These are phyloP conservation scores for Acanthochlamys bracteata DNA, from an alignment of 106 monocot genomes.

Conservation along the genomic window DNA sequence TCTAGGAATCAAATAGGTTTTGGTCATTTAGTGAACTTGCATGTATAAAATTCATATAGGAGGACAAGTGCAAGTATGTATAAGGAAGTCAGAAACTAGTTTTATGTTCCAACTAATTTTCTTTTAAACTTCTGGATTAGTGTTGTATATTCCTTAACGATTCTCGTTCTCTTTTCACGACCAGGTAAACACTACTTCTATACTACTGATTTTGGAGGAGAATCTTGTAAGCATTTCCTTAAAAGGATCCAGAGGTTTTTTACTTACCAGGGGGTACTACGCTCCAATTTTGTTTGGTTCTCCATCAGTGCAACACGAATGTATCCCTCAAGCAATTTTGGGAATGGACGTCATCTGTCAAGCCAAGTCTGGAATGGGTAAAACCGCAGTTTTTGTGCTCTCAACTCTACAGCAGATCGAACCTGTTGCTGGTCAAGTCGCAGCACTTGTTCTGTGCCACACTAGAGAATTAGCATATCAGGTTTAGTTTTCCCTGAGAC, in stretches of 20 bases:
- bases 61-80: too few relatives aligned
- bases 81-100: too few relatives aligned
- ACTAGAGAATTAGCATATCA: slow-evolving; percentile 95
- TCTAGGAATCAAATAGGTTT: too few relatives aligned
- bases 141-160: too few relatives aligned
- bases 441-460: slow-evolving; percentile 92
- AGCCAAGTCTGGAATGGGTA: slow-evolving; percentile 99
- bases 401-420: slow-evolving; percentile 96
- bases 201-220: slow-evolving; percentile 60
- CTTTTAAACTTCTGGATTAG: too few relatives aligned
- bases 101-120: too few relatives aligned
- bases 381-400: slow-evolving; percentile 98
- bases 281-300: slow-evolving; percentile 94
- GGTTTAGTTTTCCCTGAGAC: slow-evolving; percentile 22
- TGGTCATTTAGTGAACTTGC: too few relatives aligned
- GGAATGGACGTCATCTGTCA: slow-evolving; percentile 99
- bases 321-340: slow-evolving; percentile 98
- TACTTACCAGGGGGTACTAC: slow-evolving; percentile 75
- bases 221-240: slow-evolving; percentile 76
- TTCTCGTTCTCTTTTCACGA: neutral
- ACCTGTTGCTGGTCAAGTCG: slow-evolving; percentile 88
- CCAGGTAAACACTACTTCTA: slow-evolving; percentile 82
- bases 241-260: slow-evolving; percentile 71
- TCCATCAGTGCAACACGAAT: slow-evolving; percentile 98
- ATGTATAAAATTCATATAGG: too few relatives aligned